Base-by-base conservation (phyloP, 495 filamentous ascomycete species). In the Talaromyces thailandensis region DNA sequence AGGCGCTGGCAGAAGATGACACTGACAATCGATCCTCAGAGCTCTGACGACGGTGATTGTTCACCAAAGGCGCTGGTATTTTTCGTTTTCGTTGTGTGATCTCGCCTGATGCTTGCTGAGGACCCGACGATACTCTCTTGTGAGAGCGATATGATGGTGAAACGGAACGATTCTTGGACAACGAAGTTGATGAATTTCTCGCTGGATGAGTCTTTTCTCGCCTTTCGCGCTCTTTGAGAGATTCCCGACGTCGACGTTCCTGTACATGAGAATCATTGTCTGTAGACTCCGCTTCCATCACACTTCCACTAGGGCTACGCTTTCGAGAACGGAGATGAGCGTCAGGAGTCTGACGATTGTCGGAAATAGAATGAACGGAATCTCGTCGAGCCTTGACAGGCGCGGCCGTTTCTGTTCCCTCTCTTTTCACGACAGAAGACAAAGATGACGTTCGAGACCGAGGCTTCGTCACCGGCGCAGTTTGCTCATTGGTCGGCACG, bases 21-120 rank as follows among this genome's bases (percentile, higher is more conserved):
- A 88, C 88, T 2, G 87, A 90, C 59, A 84, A 83, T 26, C 87
- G 79, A 63, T 91, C 88, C 64, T 89, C 83, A 1, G 82, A 86
- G 32, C 69, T 69, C 60, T 79, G 80, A 21, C 78, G 72, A n/a
- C 65, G 67, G 31, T 68, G 71, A 6, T 75, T 75, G 12, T 78
- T 74, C 11, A 76, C 76, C 8, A 88, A 76, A 21, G 88, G 86
- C 2, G 79, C 72, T 3, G 77, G 78, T 0, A 70, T 70, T 57
- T 77, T 82, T 61, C 72, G 79, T 65, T 77, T 77, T 3, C 70
- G 62, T 5, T 66, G 58, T 18, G 32, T 65, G 12, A 69, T 62
- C 32, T 71, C 65, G 16, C 64, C 40, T 21, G 52, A 51, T 26
- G 61, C 59, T 28, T 84, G 75, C 37, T 88, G 87, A 16, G 82